Evolutionary conservation across 139 green algal genomes (phyloP), one percentile per base, ranked within the genome.

Genomic region (Marvania coccoides): DNA sequence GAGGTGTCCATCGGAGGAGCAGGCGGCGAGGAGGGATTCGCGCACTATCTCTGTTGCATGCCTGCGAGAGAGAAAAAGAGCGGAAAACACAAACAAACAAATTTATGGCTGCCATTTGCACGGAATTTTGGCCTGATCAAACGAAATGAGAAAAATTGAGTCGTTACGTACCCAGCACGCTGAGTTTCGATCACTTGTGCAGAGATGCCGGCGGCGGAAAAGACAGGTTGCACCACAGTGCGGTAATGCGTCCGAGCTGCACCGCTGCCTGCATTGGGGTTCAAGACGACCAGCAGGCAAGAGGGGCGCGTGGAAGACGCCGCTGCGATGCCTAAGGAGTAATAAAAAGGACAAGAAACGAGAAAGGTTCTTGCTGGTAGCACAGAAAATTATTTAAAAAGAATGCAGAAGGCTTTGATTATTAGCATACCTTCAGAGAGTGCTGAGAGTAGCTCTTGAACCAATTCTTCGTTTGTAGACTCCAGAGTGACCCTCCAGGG

Each of bases 221-320:
- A 79, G 0, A 90, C 28, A 4, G 87, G 87, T 30, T 29, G 23
- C 23, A 71, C 84, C 7, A 81, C 59, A 0, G 61, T 38, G 15
- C 77, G 34, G 79, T 80, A 95, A 9, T 87, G 53, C 0, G 53
- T 2, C 3, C 45, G 46, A 0, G 81, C 81, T 26, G 59, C 48
- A 1, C 77, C 36, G 4, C 48, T 13, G 31, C 90, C 90, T 1
- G 80, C 75, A 75, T 78, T 86, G 0, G 88, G 89, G 73, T 96
- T 96, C 10, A 96, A 56, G 53, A 93, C 75, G 45, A 95, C 89
- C 58, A 93, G 75, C 63, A 94, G 76, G 28, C 36, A 47, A 36
- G 37, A 47, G 28, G 63, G 63, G 7, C 53, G 36, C 1, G 28
- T 37, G 1, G 51, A 39, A 4, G 51, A 42, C 4, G 30, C 51